phyloP scores from a whole-genome alignment of 345 rosid species.

The Moricandia arvensis region DNA sequence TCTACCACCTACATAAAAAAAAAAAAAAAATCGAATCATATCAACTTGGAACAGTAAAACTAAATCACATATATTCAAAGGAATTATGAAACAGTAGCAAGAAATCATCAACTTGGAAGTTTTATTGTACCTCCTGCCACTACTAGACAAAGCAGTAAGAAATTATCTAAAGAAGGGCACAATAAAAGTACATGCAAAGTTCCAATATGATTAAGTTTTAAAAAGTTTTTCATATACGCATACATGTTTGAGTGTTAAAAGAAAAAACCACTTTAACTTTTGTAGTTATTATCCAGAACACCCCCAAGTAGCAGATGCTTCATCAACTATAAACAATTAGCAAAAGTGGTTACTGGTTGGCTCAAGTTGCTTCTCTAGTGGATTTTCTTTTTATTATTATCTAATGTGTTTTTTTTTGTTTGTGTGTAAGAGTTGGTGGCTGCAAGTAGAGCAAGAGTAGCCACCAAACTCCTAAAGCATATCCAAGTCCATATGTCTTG shows the following conservation, averaged over 20 bases:
- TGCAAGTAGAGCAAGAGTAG: background rate
- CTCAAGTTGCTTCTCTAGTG: background rate
- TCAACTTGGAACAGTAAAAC: background rate
- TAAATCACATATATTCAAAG: background rate
- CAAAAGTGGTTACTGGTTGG: background rate
- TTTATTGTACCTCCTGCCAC: too few species aligned
- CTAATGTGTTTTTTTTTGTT: background rate
- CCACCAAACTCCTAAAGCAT: slow-evolving; percentile 4
- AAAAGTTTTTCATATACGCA: background rate
- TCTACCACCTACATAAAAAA: slow-evolving; percentile 44
- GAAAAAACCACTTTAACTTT: background rate
- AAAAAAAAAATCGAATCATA: background rate
- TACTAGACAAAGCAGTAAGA: too few species aligned
- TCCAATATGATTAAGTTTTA: background rate
- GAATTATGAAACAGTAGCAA: background rate
- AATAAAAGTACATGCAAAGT: background rate
- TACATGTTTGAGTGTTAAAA: background rate
- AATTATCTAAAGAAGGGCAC: background rate
- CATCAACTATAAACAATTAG: background rate
- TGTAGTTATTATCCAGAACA: background rate
- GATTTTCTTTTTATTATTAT: background rate
- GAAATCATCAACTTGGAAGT: too few species aligned
- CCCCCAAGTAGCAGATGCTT: background rate
- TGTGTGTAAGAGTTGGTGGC: background rate
- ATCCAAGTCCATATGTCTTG: slow-evolving; percentile 6